A percentile compares a stretch with the other conserved stretches of the same genome.
Evolutionary conservation across 805 yeast species (phyloP).

Genomic region (Candida taoyuanica): DNA sequence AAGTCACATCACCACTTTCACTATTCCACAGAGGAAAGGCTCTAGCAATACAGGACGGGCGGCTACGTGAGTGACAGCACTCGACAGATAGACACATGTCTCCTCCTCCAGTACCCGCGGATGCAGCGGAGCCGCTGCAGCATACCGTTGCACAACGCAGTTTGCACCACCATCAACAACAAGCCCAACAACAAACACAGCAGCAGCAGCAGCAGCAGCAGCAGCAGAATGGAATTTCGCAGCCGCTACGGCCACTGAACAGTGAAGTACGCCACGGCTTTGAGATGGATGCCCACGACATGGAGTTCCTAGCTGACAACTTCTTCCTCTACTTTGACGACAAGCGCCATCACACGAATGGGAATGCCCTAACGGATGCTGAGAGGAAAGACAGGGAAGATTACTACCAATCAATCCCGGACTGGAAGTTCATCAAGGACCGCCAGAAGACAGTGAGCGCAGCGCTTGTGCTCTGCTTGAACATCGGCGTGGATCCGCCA

Average conservation of each 20-base stretch:
- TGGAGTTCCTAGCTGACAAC: conserved; percentile 53
- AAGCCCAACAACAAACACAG: background rate
- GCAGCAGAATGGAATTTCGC: conserved; percentile 1
- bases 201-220: conserved; percentile 1
- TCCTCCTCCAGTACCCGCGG: background rate
- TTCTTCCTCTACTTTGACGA: conserved; percentile 86
- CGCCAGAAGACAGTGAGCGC: conserved; percentile 92
- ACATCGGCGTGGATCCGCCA: conserved; percentile 96
- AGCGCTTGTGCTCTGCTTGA: conserved; percentile 84
- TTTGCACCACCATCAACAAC: background rate
- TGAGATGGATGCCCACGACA: conserved; percentile 56
- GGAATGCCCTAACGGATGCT: conserved; percentile 64
- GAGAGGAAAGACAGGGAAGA: conserved; percentile 42
- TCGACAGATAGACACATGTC: background rate
- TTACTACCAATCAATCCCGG: conserved; percentile 67
- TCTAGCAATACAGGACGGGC: too few relatives aligned
- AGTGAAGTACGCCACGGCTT: conserved; percentile 65
- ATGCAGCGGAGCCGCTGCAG: background rate
- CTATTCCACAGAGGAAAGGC: too few relatives aligned
- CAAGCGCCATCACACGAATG: conserved; percentile 87
- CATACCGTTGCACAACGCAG: background rate
- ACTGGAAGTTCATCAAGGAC: conserved; percentile 90
- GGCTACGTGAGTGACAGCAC: too few relatives aligned
- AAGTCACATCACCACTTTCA: too few relatives aligned
- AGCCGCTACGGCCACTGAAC: conserved; percentile 29